Percentiles rank a stretch among this genome's conserved stretches.
These are phyloP conservation scores for Diplocarpon mali DNA, from an alignment of 2,329 filamentous ascomycete genomes.

Conservation along the genomic window DNA sequence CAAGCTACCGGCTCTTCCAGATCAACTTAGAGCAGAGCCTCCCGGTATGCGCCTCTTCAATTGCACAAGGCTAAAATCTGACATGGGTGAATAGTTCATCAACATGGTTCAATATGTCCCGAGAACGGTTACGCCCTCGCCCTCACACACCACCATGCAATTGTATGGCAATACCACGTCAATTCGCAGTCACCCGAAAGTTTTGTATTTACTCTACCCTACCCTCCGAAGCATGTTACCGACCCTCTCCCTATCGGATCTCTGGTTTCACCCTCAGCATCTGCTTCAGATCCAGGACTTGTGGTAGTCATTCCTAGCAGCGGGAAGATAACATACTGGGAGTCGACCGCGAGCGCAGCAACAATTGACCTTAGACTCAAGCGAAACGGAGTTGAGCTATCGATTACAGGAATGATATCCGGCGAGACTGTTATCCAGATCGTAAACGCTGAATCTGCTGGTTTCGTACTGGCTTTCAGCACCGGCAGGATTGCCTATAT, in stretches of 20 bases:
- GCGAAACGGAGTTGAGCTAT: slow-evolving; percentile 66
- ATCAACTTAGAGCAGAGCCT: slow-evolving; percentile 57
- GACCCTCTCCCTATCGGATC: slow-evolving; percentile 74
- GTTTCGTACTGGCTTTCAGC: slow-evolving; percentile 76
- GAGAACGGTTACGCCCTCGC: slow-evolving; percentile 65
- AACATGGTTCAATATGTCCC: slow-evolving; percentile 55
- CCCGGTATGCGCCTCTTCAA: slow-evolving; percentile 40
- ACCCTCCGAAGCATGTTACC: slow-evolving; percentile 51
- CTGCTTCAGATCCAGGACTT: slow-evolving; percentile 71
- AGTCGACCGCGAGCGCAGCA: slow-evolving; percentile 81
- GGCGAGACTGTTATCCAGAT: slow-evolving; percentile 71
- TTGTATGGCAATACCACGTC: slow-evolving; percentile 83
- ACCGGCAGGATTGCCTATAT: slow-evolving; percentile 80
- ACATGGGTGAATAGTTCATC: slow-evolving; percentile 37
- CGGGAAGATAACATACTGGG: slow-evolving; percentile 88
- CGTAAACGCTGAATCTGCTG: slow-evolving; percentile 71
- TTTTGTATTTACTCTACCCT: slow-evolving; percentile 69
- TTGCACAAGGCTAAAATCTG: slow-evolving; percentile 11
- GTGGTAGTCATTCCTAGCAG: slow-evolving; percentile 75
- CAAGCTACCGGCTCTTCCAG: slow-evolving; percentile 72
- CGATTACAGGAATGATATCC: slow-evolving; percentile 61
- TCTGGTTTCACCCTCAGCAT: slow-evolving; percentile 68
- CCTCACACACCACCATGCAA: slow-evolving; percentile 69
- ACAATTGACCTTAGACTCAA: slow-evolving; percentile 72
- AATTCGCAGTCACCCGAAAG: slow-evolving; percentile 60